Evolutionary conservation across 2,329 filamentous ascomycete species (phyloP).

Genomic region (Botrytis elliptica): DNA sequence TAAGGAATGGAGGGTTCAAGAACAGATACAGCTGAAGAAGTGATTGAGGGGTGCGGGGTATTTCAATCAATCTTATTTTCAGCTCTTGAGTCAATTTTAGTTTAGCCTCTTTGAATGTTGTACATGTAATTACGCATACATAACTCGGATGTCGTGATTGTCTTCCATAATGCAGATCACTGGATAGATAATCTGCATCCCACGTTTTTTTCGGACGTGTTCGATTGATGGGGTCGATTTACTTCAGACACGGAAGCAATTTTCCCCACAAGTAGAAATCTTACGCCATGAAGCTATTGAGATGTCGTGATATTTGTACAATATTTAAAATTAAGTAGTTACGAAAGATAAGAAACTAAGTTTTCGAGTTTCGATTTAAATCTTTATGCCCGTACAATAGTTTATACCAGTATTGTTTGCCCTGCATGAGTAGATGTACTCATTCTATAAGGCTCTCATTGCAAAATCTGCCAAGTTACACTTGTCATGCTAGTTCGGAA

Average conservation of each 20-base stretch:
- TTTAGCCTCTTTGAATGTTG: background rate
- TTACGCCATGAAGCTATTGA: slow-evolving; percentile 1
- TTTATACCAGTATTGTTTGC: background rate
- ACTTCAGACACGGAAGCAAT: background rate
- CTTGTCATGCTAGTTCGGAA: background rate
- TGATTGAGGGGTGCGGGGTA: background rate
- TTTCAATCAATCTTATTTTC: background rate
- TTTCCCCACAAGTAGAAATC: background rate
- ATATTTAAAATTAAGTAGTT: background rate
- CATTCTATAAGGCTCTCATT: background rate
- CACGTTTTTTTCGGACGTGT: background rate
- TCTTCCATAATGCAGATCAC: background rate
- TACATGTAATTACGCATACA: background rate
- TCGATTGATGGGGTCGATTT: background rate
- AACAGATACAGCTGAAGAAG: background rate
- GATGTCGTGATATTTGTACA: background rate
- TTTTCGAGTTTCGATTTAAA: background rate
- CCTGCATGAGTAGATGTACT: background rate
- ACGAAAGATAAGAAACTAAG: background rate
- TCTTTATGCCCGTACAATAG: background rate
- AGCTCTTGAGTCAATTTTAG: background rate
- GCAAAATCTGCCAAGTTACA: background rate
- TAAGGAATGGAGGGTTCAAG: background rate
- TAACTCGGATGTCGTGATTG: slow-evolving; percentile 1
- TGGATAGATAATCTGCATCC: too few relatives aligned